Base-by-base conservation (phyloP, 2,329 filamentous ascomycete genomes). In the Hypoxylon sp. region DNA sequence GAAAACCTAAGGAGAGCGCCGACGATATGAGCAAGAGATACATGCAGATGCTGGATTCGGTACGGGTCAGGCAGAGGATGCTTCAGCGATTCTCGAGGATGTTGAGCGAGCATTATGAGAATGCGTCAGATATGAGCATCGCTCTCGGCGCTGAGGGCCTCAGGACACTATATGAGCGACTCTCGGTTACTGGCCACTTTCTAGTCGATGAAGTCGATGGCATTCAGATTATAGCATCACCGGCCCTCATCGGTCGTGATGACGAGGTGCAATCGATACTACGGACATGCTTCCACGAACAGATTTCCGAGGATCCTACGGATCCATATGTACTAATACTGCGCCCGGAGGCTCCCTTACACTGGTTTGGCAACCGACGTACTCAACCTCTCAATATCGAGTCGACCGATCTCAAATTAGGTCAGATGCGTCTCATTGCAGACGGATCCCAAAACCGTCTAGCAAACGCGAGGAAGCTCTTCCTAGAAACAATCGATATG, bases 21-120 rank as follows among this genome's bases (percentile, higher is more conserved):
- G 83, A 89, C 7, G 95, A 98, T 70, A 97, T 98, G 92, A 97
- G 96, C 80, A 98, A 97, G 82, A 89, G 96, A 50, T 99, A 98
- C 84, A 98, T 98, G 81, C 92, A 93, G 68, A 94, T 94, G 70
- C 84, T 99, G 2, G 96, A 99, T 79, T 98, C 96, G 0, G 97
- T 98, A 21, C 93, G 96, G 75, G 94, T 98, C 63, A 90, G 96
- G 21, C 96, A 99, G 80, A 89, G 96, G 80, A 98, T 98, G 88
- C 86, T 99, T 70, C 97, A 98, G 78, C 93, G 96, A 67, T 98
- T 98, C 80, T 96, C 93, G 17, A 89, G 94, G 72, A 93, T 97
- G 78, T 81, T 99, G 60, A 94, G 92, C 74, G 93, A 97, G 77
- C 90, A 95, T 65, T 99, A 99, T 76, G 96, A 99, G 79, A 98